Evolutionary conservation across 306 rosid species (phyloP).

Genomic region (Canavalia ensiformis): DNA sequence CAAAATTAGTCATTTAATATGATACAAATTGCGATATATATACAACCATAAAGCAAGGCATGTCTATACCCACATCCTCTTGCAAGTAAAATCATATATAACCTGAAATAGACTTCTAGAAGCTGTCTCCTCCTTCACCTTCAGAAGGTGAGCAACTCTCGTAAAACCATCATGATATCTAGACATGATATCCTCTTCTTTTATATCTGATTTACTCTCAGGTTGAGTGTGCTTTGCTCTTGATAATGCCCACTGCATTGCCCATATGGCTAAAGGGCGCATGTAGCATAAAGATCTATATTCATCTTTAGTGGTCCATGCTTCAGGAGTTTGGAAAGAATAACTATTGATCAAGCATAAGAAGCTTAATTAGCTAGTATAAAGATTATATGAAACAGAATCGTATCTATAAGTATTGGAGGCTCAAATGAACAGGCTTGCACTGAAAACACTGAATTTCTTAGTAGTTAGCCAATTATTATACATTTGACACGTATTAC

Average conservation of each 20-base stretch:
- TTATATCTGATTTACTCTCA: constrained; percentile 55
- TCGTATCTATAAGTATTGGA: neutral
- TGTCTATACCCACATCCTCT: constrained; percentile 57
- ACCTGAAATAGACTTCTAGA: constrained; percentile 71
- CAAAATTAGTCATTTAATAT: neutral
- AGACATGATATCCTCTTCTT: constrained; percentile 57
- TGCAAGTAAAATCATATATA: constrained; percentile 76
- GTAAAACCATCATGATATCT: constrained; percentile 68
- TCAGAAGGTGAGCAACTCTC: constrained; percentile 79
- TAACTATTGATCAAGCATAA: constrained; percentile 63
- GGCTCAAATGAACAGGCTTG: constrained; percentile 12
- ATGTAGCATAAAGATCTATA: constrained; percentile 84
- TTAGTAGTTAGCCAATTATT: constrained; percentile 11
- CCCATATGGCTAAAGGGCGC: constrained; percentile 99
- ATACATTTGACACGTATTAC: constrained; percentile 4
- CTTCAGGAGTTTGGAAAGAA: constrained; percentile 95
- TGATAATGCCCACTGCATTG: constrained; percentile 95
- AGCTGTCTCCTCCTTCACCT: constrained; percentile 62
- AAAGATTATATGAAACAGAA: neutral
- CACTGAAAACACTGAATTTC: neutral
- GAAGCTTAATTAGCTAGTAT: constrained; percentile 37
- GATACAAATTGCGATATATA: neutral
- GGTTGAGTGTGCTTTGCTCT: constrained; percentile 49
- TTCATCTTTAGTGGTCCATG: constrained; percentile 72
- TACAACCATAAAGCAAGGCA: neutral